phyloP scores from a whole-genome alignment of 2,329 filamentous ascomycete genomes.

The Fusarium kyushuense region DNA sequence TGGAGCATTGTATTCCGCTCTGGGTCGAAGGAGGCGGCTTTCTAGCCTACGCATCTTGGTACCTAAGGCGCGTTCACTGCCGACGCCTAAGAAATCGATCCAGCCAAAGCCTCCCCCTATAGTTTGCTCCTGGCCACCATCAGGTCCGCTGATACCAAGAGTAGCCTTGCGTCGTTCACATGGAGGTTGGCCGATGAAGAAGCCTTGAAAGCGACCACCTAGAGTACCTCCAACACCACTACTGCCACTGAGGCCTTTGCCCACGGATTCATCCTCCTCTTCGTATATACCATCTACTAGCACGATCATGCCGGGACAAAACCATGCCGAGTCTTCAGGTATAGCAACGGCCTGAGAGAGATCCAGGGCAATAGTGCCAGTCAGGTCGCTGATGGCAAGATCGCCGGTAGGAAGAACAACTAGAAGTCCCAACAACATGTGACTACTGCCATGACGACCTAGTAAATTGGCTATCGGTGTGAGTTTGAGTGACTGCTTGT shows the following conservation, averaged over 20 bases:
- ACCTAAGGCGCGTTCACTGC: constrained; percentile 87
- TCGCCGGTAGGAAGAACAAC: constrained; percentile 83
- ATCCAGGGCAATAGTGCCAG: constrained; percentile 88
- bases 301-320: constrained; percentile 95
- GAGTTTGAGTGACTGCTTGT: constrained; percentile 81
- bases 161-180: constrained; percentile 86
- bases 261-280: constrained; percentile 81
- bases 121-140: constrained; percentile 69
- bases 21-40: constrained; percentile 69
- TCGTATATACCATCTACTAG: constrained; percentile 96
- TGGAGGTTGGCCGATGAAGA: constrained; percentile 91
- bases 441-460: constrained; percentile 84
- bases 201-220: constrained; percentile 90
- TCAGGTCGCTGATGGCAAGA: constrained; percentile 85
- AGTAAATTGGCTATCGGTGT: constrained; percentile 83
- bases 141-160: constrained; percentile 74
- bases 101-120: constrained; percentile 90
- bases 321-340: constrained; percentile 89
- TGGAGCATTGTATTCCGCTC: constrained; percentile 51
- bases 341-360: constrained; percentile 83
- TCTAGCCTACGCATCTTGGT: constrained; percentile 86
- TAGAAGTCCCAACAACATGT: constrained; percentile 88
- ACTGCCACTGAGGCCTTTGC: constrained; percentile 78
- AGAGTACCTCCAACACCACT: constrained; percentile 90
- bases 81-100: constrained; percentile 95